phyloP scores from a whole-genome alignment of 768 basidiomycete genomes.

The Cantharellus anzutake region DNA sequence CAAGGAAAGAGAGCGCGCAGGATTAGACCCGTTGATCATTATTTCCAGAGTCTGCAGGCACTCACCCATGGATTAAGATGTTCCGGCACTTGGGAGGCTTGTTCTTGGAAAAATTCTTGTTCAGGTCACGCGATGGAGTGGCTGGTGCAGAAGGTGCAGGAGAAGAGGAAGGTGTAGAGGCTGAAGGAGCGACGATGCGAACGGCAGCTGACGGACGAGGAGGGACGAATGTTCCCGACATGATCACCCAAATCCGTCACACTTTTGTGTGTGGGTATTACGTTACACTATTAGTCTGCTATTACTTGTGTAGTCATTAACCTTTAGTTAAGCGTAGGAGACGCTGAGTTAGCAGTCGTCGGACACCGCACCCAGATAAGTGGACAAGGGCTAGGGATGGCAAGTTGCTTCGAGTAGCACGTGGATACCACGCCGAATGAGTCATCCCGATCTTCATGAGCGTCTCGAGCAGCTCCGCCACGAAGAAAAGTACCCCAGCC shows the following conservation, averaged over 20 bases:
- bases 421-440: too few species aligned
- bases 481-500: too few species aligned
- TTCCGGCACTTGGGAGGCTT: slow-evolving; percentile 70
- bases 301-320: background rate
- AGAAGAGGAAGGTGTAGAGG: background rate
- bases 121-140: background rate
- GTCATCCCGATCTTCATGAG: too few species aligned
- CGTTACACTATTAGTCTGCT: background rate
- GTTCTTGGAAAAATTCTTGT: background rate
- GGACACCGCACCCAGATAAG: background rate
- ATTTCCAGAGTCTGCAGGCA: slow-evolving; percentile 3
- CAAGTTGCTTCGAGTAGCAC: background rate
- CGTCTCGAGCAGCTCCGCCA: too few species aligned
- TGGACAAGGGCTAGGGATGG: background rate
- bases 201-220: slow-evolving; percentile 3
- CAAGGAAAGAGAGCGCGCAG: background rate
- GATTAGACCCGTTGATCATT: background rate
- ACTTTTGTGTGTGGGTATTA: background rate
- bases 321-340: background rate
- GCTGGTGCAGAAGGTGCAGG: background rate
- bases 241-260: background rate
- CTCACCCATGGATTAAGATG: slow-evolving; percentile 76
- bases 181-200: slow-evolving; percentile 5
- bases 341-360: too few species aligned
- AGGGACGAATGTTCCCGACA: background rate